Conservation (phyloP, 2,329 filamentous ascomycete genomes). For the Volutella citrinella region DNA sequence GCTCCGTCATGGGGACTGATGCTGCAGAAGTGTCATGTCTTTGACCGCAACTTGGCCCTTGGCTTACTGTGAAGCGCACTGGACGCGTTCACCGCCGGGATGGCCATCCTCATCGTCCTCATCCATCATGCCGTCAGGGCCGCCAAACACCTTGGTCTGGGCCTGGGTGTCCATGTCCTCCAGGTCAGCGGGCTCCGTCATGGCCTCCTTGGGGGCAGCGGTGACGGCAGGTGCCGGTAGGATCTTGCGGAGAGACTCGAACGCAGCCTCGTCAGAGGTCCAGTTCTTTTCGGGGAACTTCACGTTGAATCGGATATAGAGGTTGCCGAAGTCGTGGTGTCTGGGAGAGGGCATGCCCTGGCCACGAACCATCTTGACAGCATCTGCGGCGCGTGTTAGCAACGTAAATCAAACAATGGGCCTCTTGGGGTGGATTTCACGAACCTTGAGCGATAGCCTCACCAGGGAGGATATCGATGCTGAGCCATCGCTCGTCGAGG, state of each 20-base stretch:
- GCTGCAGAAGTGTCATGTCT: no score
- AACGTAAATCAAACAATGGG: neutral
- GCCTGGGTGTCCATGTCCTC: slow-evolving; percentile 75
- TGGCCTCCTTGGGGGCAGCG: slow-evolving; percentile 75
- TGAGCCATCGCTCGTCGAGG: slow-evolving; percentile 95
- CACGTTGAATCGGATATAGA: slow-evolving; percentile 96
- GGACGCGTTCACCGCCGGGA: slow-evolving; percentile 73
- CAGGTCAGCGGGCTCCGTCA: slow-evolving; percentile 86
- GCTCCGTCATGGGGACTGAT: no score
- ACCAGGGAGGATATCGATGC: slow-evolving; percentile 86
- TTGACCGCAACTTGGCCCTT: no score
- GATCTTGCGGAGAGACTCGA: slow-evolving; percentile 77
- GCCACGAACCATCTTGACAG: slow-evolving; percentile 89
- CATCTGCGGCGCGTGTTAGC: slow-evolving; percentile 51
- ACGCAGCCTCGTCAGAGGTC: slow-evolving; percentile 64
- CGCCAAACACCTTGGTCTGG: slow-evolving; percentile 66
- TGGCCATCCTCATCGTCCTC: slow-evolving; percentile 78
- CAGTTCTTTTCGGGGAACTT: slow-evolving; percentile 87
- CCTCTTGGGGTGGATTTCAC: slow-evolving; percentile 28
- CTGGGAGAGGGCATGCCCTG: slow-evolving; percentile 97
- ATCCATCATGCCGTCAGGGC: slow-evolving; percentile 57
- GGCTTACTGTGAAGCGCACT: slow-evolving; percentile 82
- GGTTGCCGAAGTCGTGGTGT: slow-evolving; percentile 92
- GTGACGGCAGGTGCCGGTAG: slow-evolving; percentile 69
- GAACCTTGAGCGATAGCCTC: slow-evolving; percentile 92